Evolutionary conservation across 1,139 yeast species (phyloP).

Genomic region (Pneumocystis carinii): DNA sequence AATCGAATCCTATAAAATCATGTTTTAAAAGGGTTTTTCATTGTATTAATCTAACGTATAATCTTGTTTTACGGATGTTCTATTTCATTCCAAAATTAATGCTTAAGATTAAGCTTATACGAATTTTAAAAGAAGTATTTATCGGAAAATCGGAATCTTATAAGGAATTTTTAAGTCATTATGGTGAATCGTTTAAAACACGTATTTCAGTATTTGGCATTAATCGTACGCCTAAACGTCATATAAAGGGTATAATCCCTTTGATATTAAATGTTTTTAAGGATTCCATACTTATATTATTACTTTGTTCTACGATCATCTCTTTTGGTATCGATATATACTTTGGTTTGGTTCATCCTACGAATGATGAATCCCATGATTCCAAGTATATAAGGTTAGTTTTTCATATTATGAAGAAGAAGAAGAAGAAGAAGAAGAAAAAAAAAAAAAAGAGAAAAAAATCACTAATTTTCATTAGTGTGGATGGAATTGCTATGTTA

Average conservation of each 20-base stretch:
- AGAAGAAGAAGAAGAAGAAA: too few species aligned
- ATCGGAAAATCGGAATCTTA: neutral
- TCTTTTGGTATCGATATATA: slow-evolving; percentile 84
- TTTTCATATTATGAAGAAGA: slow-evolving; percentile 1
- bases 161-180: neutral
- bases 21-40: neutral
- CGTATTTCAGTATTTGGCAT: slow-evolving; percentile 44
- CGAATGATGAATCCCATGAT: slow-evolving; percentile 59
- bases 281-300: slow-evolving; percentile 75
- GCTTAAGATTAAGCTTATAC: neutral
- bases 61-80: neutral
- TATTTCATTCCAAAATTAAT: neutral
- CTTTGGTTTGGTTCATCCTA: slow-evolving; percentile 70
- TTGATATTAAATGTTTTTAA: slow-evolving; percentile 75
- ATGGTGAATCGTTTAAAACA: slow-evolving; percentile 2
- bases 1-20: too few species aligned
- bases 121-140: neutral
- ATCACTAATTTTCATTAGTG: slow-evolving; percentile 11
- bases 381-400: slow-evolving; percentile 49
- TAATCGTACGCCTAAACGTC: slow-evolving; percentile 55
- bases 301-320: slow-evolving; percentile 73
- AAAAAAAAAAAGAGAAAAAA: too few species aligned
- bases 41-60: neutral
- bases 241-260: slow-evolving; percentile 48
- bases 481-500: slow-evolving; percentile 89